These are phyloP conservation scores for Ramichloridium luteum DNA, from an alignment of 2,329 filamentous ascomycete species.

Conservation along the genomic window DNA sequence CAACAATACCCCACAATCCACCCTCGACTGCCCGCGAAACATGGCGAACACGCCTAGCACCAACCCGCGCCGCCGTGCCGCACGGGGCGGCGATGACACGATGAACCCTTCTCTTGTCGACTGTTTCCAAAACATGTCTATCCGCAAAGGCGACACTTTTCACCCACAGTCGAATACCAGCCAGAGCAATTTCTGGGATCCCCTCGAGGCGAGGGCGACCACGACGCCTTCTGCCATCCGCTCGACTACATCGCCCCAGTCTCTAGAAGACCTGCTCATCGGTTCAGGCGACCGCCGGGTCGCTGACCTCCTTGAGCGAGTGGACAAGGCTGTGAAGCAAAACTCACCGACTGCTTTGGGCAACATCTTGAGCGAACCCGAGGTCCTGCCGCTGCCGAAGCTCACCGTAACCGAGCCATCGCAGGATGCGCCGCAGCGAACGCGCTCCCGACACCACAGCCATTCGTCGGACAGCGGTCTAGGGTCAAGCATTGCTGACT, in stretches of 20 bases:
- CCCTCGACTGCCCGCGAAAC: too few relatives aligned
- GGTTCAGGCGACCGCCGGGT: constrained; percentile 34
- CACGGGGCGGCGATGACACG: constrained; percentile 23
- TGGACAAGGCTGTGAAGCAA: constrained; percentile 32
- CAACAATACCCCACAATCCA: too few relatives aligned
- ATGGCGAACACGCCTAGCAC: too few relatives aligned
- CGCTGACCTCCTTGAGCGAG: constrained; percentile 31
- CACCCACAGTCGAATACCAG: constrained; percentile 33
- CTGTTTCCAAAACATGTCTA: constrained; percentile 30
- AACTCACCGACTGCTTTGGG: constrained; percentile 24
- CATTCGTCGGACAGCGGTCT: constrained; percentile 80
- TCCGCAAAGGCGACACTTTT: constrained; percentile 39
- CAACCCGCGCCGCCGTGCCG: constrained; percentile 35
- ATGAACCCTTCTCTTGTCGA: constrained; percentile 26
- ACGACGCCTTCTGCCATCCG: constrained; percentile 32
- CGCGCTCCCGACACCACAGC: constrained; percentile 42
- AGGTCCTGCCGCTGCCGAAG: constrained; percentile 37
- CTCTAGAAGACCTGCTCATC: constrained; percentile 36
- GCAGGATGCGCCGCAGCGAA: constrained; percentile 17
- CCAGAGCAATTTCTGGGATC: constrained; percentile 28
- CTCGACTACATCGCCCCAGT: constrained; percentile 37
- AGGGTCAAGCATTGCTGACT: constrained; percentile 58
- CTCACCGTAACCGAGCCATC: constrained; percentile 25
- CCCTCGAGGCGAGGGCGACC: constrained; percentile 17
- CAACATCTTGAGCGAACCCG: constrained; percentile 35